phyloP scores from a whole-genome alignment of 495 filamentous ascomycete species.

The Beverwykella pulmonaria region DNA sequence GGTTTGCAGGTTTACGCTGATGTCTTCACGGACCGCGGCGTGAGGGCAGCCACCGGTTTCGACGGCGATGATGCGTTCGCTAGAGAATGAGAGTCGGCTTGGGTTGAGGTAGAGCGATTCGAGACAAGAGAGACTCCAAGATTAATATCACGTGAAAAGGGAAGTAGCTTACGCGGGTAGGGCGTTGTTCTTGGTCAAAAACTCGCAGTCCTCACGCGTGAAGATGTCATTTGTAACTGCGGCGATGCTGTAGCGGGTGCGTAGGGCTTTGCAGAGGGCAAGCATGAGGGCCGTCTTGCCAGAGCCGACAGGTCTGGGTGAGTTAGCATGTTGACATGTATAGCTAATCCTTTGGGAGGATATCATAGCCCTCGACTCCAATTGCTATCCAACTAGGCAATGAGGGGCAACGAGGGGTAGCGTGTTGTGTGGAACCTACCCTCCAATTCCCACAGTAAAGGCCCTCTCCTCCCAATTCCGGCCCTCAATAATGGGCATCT shows the following conservation, averaged over 20 bases:
- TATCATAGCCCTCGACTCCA: not conserved
- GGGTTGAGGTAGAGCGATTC: not conserved
- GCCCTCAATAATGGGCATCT: slow-evolving; percentile 89
- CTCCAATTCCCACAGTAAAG: slow-evolving; percentile 95
- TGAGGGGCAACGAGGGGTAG: slow-evolving; percentile 2
- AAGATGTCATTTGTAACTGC: slow-evolving; percentile 99
- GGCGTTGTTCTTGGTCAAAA: slow-evolving; percentile 83
- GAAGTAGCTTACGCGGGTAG: slow-evolving; percentile 60
- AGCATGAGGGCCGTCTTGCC: slow-evolving; percentile 98
- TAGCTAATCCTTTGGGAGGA: too few relatives aligned
- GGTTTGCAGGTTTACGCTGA: slow-evolving; percentile 86
- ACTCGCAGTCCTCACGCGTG: slow-evolving; percentile 94
- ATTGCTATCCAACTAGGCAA: too few relatives aligned
- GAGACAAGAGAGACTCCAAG: not conserved
- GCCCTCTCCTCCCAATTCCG: slow-evolving; percentile 87
- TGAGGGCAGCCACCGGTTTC: slow-evolving; percentile 98
- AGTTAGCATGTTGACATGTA: not conserved
- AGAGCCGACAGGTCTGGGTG: slow-evolving; percentile 83
- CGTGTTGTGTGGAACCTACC: slow-evolving; percentile 59
- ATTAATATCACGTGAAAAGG: not conserved
- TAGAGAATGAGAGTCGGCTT: not conserved
- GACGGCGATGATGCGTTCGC: slow-evolving; percentile 81
- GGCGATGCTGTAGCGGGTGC: slow-evolving; percentile 78
- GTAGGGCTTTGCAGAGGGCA: slow-evolving; percentile 77
- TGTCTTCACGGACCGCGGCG: slow-evolving; percentile 97